Conservation (phyloP, 2,329 filamentous ascomycete species). For the Ceratocystis diversiconidia region DNA sequence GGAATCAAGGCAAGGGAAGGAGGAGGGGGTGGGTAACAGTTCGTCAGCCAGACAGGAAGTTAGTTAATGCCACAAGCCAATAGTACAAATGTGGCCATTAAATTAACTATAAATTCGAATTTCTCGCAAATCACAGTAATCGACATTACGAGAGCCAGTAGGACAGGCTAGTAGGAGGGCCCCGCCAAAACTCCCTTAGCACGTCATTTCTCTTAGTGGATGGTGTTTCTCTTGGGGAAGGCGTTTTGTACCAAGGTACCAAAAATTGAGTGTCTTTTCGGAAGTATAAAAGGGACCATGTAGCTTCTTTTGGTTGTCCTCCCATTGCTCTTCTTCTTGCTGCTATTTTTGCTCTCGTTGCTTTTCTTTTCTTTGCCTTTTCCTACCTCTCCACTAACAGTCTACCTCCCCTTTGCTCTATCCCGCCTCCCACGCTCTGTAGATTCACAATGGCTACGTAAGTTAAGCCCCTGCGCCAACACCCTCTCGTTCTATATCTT, state of each 20-base stretch:
- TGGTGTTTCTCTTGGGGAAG: neutral
- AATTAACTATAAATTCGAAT: neutral
- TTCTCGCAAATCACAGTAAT: neutral
- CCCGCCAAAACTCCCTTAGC: conserved; percentile 8
- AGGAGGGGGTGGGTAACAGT: neutral
- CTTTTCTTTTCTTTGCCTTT: conserved; percentile 6
- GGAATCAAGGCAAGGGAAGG: neutral
- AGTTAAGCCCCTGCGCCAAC: neutral
- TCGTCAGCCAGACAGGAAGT: no score
- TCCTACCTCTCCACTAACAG: neutral
- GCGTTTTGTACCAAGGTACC: neutral
- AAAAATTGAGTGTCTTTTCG: neutral
- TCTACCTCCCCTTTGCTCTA: neutral
- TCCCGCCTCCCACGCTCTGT: neutral
- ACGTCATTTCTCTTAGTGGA: conserved; percentile 10
- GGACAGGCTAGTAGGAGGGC: neutral
- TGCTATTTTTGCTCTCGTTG: neutral
- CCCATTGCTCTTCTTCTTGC: no score
- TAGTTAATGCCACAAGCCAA: neutral
- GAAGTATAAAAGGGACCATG: conserved; percentile 2
- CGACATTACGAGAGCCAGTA: neutral
- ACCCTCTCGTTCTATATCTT: neutral
- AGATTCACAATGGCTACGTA: conserved; percentile 16
- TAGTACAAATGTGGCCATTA: neutral
- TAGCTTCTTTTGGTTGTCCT: neutral